phyloP scores from a whole-genome alignment of 768 basidiomycete species.

The Tricholoma saponaceum region DNA sequence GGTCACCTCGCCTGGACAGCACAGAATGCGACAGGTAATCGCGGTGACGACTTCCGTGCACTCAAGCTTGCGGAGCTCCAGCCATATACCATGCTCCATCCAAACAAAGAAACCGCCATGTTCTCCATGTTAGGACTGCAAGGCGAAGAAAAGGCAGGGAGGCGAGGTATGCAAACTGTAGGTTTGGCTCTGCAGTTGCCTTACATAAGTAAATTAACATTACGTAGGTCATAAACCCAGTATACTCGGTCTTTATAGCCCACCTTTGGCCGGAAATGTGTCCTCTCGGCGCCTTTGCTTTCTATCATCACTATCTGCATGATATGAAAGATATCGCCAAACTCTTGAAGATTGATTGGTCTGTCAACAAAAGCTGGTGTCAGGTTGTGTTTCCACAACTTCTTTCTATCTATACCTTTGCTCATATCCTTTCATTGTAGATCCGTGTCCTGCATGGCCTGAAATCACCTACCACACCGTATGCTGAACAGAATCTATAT shows the following conservation, averaged over 20 bases:
- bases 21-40: constrained; percentile 26
- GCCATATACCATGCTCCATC: constrained; percentile 21
- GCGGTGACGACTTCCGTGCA: constrained; percentile 25
- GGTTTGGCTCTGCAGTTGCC: background rate
- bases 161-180: constrained; percentile 21
- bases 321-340: constrained; percentile 15
- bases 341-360: constrained; percentile 20
- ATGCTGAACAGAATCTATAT: constrained; percentile 20
- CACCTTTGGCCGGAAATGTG: constrained; percentile 20
- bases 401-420: background rate
- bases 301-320: constrained; percentile 24
- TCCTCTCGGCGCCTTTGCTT: constrained; percentile 23
- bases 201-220: background rate
- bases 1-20: constrained; percentile 25
- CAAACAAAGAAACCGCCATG: constrained; percentile 16
- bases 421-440: constrained; percentile 3
- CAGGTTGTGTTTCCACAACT: constrained; percentile 11
- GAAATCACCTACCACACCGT: constrained; percentile 12
- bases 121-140: constrained; percentile 16
- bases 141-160: constrained; percentile 21
- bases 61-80: constrained; percentile 23
- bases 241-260: constrained; percentile 24
- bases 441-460: constrained; percentile 16
- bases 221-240: constrained; percentile 24
- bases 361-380: constrained; percentile 23